These are phyloP conservation scores for Porphyrellus cyaneotinctus DNA, from an alignment of 768 basidiomycete species.

Conservation along the genomic window DNA sequence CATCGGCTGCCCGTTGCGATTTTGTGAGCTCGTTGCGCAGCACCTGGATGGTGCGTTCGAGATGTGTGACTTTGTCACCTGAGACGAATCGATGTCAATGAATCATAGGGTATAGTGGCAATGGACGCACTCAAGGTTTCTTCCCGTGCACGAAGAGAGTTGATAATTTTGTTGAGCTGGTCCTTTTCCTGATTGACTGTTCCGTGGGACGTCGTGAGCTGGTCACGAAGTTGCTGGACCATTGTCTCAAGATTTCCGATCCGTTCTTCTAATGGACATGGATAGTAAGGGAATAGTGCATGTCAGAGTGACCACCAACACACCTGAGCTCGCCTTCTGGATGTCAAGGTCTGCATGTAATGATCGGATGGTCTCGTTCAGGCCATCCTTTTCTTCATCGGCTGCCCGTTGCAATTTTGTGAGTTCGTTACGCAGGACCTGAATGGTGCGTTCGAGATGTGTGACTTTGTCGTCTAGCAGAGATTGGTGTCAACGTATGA, in stretches of 20 bases:
- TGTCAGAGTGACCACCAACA: background rate
- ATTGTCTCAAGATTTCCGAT: background rate
- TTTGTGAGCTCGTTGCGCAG: too few relatives aligned
- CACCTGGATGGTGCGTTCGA: background rate
- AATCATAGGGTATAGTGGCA: background rate
- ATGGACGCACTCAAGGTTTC: background rate
- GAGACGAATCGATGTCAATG: background rate
- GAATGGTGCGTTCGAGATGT: background rate
- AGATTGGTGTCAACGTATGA: background rate
- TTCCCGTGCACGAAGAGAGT: background rate
- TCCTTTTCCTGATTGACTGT: background rate
- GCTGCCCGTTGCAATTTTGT: background rate
- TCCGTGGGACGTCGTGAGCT: too few relatives aligned
- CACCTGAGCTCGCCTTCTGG: background rate
- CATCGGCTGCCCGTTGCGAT: background rate
- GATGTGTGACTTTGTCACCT: background rate
- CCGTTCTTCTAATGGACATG: background rate
- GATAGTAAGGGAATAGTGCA: background rate
- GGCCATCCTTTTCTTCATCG: background rate
- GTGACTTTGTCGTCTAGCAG: background rate
- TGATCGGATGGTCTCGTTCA: background rate
- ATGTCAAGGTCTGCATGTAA: background rate
- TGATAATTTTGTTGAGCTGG: background rate
- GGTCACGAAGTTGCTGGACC: background rate
- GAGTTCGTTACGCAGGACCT: too few relatives aligned